Evolutionary conservation across 169 alveolate genomes (phyloP).

Genomic region (Plasmodium cynomolgi): DNA sequence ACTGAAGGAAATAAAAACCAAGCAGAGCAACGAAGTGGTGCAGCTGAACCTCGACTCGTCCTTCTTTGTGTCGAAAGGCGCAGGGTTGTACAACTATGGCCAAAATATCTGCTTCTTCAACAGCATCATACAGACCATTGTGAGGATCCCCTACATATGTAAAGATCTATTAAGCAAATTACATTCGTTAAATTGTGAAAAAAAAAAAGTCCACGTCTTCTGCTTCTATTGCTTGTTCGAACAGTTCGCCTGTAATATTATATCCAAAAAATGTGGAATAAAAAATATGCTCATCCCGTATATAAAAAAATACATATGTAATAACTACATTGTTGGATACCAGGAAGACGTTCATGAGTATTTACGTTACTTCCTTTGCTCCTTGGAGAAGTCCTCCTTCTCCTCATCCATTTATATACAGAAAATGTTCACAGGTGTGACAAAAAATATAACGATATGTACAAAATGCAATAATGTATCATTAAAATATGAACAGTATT

Average conservation of each 20-base stretch:
- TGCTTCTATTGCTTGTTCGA: constrained; percentile 82
- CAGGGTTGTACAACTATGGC: constrained; percentile 84
- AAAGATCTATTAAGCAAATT: constrained; percentile 77
- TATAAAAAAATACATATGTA: constrained; percentile 79
- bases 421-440: constrained; percentile 62
- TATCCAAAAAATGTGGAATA: constrained; percentile 57
- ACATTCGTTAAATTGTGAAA: constrained; percentile 77
- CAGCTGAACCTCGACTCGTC: constrained; percentile 46
- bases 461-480: constrained; percentile 79
- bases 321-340: constrained; percentile 77
- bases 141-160: constrained; percentile 80
- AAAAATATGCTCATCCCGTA: constrained; percentile 75
- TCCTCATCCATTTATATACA: constrained; percentile 35
- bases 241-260: constrained; percentile 70
- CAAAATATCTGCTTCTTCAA: constrained; percentile 84
- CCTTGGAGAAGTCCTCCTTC: constrained; percentile 80
- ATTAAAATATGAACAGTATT: constrained; percentile 81
- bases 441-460: constrained; percentile 51
- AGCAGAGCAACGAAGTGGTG: constrained; percentile 35
- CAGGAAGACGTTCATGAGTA: constrained; percentile 84
- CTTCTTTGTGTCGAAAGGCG: constrained; percentile 74
- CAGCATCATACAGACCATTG: constrained; percentile 81
- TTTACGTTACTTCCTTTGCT: constrained; percentile 79
- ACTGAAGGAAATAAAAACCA: constrained; percentile 52
- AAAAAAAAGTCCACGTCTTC: constrained; percentile 59